Base-by-base conservation (phyloP, 768 basidiomycete genomes). In the Auriscalpium orientale region DNA sequence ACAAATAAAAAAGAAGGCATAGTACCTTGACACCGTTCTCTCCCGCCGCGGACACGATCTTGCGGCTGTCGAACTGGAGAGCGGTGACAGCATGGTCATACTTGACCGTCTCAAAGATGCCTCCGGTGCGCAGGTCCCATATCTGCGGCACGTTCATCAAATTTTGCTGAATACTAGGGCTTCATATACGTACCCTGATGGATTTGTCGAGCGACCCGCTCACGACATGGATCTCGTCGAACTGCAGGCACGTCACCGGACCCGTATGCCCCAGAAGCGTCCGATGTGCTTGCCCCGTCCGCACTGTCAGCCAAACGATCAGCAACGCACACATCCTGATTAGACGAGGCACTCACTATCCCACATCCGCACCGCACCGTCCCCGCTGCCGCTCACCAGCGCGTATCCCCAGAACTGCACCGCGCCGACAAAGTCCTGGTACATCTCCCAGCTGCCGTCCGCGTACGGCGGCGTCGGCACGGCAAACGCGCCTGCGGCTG, bases 341-440 rank as follows among this genome's bases (percentile, higher is more conserved):
- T 13, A 16, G 13, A 53, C 35, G 37, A 48, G 49, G 33, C 21
- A 83, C 92, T 79, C 67, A 95, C 94, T 98, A 67, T 99, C 97
- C 97, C 97, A 99, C 95, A 99, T 98, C 61, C 97, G 74, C 34
- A 98, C 95, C 3, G 89, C 95, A 38, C 95, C 94, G 68, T 99
- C 97, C 1, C 93, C 95, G 64, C 93, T 97, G 2, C 95, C 97
- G 62, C 93, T 97, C 5, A 98, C 93, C 37, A 99, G 79, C 1
- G 93, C 97, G 67, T 97, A 95, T 4, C 94, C 95, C 95, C 97
- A 98, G 68, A 98, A 98, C 68, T 98, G 97, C 45, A 98, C 88
- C 4, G 89, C 92, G 2, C 97, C 97, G 8, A 99, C 93, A 67
- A 95, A 98, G 70, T 99, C 95, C 68, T 94, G 85, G 68, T 95